Conservation (phyloP, 2,329 filamentous ascomycete species). For the Akanthomyces dipterigenus region DNA sequence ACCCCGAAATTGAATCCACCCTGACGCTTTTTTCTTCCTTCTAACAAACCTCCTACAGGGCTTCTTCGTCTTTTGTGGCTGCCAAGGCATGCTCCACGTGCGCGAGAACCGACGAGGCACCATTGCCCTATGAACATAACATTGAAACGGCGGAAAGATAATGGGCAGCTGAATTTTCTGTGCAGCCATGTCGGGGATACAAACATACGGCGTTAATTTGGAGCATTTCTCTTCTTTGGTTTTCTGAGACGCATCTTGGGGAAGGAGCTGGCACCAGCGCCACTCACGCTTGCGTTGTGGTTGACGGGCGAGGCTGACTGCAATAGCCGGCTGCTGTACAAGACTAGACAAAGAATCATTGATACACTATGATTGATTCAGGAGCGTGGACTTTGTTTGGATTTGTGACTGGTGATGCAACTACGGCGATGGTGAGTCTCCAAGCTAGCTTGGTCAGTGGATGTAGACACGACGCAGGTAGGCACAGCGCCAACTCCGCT, state of each 20-base stretch:
- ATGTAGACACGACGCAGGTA: background rate
- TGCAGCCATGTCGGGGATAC: background rate
- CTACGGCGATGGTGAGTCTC: background rate
- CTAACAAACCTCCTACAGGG: constrained; percentile 41
- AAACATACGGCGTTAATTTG: constrained; percentile 4
- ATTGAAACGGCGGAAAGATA: constrained; percentile 16
- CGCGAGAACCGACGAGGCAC: constrained; percentile 77
- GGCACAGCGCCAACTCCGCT: background rate
- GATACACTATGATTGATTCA: background rate
- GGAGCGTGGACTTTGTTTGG: background rate
- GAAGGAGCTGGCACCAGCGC: background rate
- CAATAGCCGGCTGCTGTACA: background rate
- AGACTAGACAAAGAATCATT: background rate
- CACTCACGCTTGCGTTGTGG: background rate
- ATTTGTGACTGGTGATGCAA: background rate
- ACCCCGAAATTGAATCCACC: background rate
- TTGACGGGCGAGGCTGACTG: background rate
- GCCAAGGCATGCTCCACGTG: constrained; percentile 80
- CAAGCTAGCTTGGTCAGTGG: background rate
- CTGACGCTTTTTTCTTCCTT: background rate
- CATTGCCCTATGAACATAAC: constrained; percentile 58
- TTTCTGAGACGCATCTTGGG: background rate
- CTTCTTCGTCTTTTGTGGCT: constrained; percentile 86
- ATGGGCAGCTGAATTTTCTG: background rate
- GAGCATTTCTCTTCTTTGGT: constrained; percentile 3